Evolutionary conservation across 2,329 filamentous ascomycete genomes (phyloP).

Genomic region (Helminthosporium solani): DNA sequence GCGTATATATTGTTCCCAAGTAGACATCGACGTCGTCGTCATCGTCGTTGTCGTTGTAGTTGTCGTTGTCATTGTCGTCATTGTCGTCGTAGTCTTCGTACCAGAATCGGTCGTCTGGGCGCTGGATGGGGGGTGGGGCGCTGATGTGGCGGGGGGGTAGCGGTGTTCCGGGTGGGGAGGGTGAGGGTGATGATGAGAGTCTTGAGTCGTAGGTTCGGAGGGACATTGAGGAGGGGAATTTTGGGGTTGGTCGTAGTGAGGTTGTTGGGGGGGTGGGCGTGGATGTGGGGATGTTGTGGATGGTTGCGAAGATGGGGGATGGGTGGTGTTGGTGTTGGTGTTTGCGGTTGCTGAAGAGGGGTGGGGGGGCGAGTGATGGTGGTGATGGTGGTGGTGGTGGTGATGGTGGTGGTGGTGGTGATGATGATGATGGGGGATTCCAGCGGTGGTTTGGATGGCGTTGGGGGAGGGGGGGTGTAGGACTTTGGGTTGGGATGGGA

Average conservation of each 20-base stretch:
- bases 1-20: background rate
- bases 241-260: conserved; percentile 8
- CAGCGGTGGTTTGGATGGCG: conserved; percentile 3
- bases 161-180: conserved; percentile 21
- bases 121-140: too few species aligned
- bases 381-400: conserved; percentile 13
- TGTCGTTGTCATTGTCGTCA: conserved; percentile 1
- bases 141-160: too few species aligned
- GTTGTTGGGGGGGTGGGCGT: conserved; percentile 13
- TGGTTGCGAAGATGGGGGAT: conserved; percentile 22
- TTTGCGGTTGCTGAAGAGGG: conserved; percentile 28
- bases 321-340: conserved; percentile 14
- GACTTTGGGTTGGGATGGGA: too few species aligned
- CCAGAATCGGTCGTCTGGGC: conserved; percentile 7
- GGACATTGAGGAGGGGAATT: conserved; percentile 18
- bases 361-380: conserved; percentile 22
- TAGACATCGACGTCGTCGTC: conserved; percentile 1
- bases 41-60: too few species aligned
- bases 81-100: background rate
- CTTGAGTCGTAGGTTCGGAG: conserved; percentile 16
- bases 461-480: conserved; percentile 6
- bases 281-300: conserved; percentile 19
- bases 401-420: conserved; percentile 11
- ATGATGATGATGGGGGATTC: conserved; percentile 3
- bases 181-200: conserved; percentile 15